Percentiles rank a stretch among this genome's conserved stretches.
phyloP scores from a whole-genome alignment of 192 early-diverging fungal genomes.

The Rhizophagus sp. region DNA sequence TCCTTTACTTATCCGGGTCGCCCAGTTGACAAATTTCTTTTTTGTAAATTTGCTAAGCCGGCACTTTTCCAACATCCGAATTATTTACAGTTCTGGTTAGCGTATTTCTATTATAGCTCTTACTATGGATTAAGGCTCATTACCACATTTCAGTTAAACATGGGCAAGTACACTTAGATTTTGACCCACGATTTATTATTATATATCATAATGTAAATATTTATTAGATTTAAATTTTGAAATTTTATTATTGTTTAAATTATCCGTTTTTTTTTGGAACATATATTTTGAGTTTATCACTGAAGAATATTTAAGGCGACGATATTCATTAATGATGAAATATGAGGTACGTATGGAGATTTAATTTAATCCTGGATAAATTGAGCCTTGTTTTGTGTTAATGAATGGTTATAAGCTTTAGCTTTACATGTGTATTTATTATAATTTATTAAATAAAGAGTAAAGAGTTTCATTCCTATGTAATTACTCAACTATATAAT shows the following conservation, averaged over 20 bases:
- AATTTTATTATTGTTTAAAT: not conserved
- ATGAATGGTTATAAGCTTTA: no score
- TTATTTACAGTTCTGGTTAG: constrained; percentile 12
- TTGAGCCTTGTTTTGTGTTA: no score
- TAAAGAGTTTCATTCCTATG: no score
- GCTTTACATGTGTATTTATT: no score
- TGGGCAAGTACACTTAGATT: not conserved
- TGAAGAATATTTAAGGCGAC: not conserved
- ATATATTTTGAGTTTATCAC: not conserved
- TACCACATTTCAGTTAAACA: not conserved
- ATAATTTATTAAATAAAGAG: no score
- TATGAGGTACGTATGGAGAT: no score
- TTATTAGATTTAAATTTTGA: not conserved
- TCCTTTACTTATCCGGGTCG: not conserved
- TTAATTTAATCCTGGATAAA: no score
- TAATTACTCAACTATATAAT: no score
- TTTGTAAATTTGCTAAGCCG: constrained; percentile 21
- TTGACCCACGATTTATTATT: not conserved
- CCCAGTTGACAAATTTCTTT: constrained; percentile 21
- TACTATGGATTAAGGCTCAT: not conserved
- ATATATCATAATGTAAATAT: not conserved
- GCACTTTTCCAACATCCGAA: constrained; percentile 7
- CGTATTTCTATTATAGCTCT: not conserved
- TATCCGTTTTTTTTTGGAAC: no score
- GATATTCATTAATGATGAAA: no score